These are phyloP conservation scores for Dactylellina drechsleri DNA, from an alignment of 2,329 filamentous ascomycete species.

Conservation along the genomic window DNA sequence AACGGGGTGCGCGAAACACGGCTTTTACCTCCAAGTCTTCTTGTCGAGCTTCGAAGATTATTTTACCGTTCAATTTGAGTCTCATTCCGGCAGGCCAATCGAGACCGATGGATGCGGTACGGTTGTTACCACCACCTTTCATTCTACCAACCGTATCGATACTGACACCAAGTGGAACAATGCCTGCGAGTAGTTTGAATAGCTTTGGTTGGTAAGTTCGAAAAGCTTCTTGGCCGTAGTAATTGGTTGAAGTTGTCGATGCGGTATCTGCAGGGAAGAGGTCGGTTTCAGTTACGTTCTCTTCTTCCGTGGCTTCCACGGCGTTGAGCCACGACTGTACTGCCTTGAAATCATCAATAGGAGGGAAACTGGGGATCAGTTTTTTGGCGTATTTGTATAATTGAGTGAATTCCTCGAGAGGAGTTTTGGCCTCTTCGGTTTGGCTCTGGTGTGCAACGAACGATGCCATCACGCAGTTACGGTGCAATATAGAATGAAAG, in stretches of 20 bases:
- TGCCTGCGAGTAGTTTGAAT: slow-evolving; percentile 38
- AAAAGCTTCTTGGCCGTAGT: slow-evolving; percentile 48
- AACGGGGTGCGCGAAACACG: slow-evolving; percentile 38
- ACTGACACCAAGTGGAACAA: slow-evolving; percentile 26
- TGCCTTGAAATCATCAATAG: slow-evolving; percentile 11
- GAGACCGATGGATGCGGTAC: slow-evolving; percentile 34
- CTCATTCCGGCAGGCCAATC: slow-evolving; percentile 42
- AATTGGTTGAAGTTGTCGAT: slow-evolving; percentile 44
- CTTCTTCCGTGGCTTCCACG: slow-evolving; percentile 18
- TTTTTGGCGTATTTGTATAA: slow-evolving; percentile 22
- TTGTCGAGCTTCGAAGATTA: slow-evolving; percentile 15
- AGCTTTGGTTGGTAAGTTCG: slow-evolving; percentile 43
- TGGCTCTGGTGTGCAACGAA: too few species aligned
- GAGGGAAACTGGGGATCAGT: not conserved
- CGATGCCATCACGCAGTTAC: not conserved
- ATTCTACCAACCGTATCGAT: slow-evolving; percentile 39
- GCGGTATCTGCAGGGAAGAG: slow-evolving; percentile 30
- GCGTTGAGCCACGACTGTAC: slow-evolving; percentile 38
- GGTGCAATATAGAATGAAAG: too few species aligned
- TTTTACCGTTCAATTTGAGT: slow-evolving; percentile 30
- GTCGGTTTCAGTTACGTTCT: slow-evolving; percentile 33
- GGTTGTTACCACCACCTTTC: slow-evolving; percentile 52
- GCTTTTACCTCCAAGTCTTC: slow-evolving; percentile 31
- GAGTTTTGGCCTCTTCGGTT: too few species aligned
- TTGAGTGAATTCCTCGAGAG: slow-evolving; percentile 6